A percentile compares a stretch with the other conserved stretches of the same genome.
These are phyloP conservation scores for Coleophoma cylindrospora DNA, from an alignment of 2,329 filamentous ascomycete species.

Conservation along the genomic window DNA sequence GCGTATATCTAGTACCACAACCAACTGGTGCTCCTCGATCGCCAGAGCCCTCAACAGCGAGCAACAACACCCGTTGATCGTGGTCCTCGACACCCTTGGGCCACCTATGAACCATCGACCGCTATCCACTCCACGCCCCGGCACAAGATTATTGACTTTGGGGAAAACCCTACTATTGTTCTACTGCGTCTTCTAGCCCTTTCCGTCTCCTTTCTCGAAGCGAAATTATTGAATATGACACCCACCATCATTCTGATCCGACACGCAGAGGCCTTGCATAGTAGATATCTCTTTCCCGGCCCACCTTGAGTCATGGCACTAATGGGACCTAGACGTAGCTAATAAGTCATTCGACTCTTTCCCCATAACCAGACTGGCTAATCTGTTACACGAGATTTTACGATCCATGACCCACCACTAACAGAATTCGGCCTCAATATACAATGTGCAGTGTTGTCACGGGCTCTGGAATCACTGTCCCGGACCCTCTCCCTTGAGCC, in stretches of 20 bases:
- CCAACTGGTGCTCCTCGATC: too few species aligned
- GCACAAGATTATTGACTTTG: background rate
- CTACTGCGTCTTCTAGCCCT: background rate
- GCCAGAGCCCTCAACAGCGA: too few species aligned
- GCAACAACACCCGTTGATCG: too few species aligned
- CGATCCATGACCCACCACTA: conserved; percentile 10
- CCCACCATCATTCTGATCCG: conserved; percentile 30
- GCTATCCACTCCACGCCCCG: background rate
- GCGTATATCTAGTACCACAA: too few species aligned
- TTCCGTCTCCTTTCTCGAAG: background rate
- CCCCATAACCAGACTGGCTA: background rate
- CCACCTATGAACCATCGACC: too few species aligned
- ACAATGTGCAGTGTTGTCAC: conserved; percentile 5
- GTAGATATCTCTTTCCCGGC: conserved; percentile 14
- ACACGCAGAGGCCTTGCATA: conserved; percentile 30
- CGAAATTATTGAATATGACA: conserved; percentile 19
- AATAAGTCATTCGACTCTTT: background rate
- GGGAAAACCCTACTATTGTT: background rate
- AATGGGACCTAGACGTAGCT: background rate
- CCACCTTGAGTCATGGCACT: background rate
- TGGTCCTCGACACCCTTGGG: too few species aligned
- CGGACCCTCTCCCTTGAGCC: conserved; percentile 1
- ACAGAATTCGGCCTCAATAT: conserved; percentile 4
- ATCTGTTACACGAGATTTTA: conserved; percentile 6
- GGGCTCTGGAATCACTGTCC: conserved; percentile 1